Conservation (phyloP, 176 grass and related monocot genomes). For the Thalia dealbata region DNA sequence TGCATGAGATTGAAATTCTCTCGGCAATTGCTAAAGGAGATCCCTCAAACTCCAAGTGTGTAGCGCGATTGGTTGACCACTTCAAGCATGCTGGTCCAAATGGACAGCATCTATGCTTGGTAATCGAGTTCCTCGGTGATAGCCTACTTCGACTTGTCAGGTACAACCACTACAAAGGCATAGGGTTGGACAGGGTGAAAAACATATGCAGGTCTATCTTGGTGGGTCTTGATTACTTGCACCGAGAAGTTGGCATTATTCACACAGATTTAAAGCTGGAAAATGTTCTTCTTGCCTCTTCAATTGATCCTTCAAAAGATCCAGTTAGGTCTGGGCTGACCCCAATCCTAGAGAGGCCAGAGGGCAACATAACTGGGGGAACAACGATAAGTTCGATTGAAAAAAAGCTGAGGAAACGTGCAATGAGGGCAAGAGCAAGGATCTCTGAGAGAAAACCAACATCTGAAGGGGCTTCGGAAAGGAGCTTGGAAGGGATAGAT, state of each 20-base stretch:
- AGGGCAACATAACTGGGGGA: slow-evolving; percentile 58
- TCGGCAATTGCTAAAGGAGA: slow-evolving; percentile 60
- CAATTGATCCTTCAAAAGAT: slow-evolving; percentile 82
- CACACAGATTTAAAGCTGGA: slow-evolving; percentile 87
- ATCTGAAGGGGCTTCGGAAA: slow-evolving; percentile 39
- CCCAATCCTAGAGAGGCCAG: slow-evolving; percentile 72
- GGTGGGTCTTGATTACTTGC: slow-evolving; percentile 85
- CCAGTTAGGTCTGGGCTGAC: slow-evolving; percentile 56
- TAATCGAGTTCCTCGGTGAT: slow-evolving; percentile 88
- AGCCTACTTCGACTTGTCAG: slow-evolving; percentile 80
- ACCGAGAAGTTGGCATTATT: slow-evolving; percentile 78
- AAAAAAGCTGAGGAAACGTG: slow-evolving; percentile 73
- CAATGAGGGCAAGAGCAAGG: slow-evolving; percentile 67
- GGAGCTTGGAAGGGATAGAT: slow-evolving; percentile 75
- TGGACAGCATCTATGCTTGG: slow-evolving; percentile 83
- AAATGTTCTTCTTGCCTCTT: slow-evolving; percentile 75
- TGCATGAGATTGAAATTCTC: slow-evolving; percentile 86
- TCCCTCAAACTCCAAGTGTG: slow-evolving; percentile 56
- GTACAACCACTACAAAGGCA: slow-evolving; percentile 86
- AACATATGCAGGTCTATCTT: slow-evolving; percentile 78
- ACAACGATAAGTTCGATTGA: slow-evolving; percentile 47
- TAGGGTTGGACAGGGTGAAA: slow-evolving; percentile 52
- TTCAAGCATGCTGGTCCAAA: slow-evolving; percentile 82
- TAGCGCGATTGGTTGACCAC: slow-evolving; percentile 74
- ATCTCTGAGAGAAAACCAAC: slow-evolving; percentile 76